Evolutionary conservation across 2,329 filamentous ascomycete species (phyloP).

Genomic region (Diaporthe vaccinii): DNA sequence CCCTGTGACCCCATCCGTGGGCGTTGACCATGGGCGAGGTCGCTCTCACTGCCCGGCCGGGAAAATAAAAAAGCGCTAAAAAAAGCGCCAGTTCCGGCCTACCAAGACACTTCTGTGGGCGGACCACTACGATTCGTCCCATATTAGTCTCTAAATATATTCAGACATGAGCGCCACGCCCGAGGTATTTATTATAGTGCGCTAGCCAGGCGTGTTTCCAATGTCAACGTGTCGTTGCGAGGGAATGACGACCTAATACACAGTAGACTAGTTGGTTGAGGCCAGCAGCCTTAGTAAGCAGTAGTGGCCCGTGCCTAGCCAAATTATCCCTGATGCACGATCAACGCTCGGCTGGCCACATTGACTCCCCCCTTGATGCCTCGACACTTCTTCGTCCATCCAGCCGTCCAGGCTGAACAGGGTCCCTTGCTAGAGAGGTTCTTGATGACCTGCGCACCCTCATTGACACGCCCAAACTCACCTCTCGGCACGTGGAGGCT

Average conservation of each 20-base stretch:
- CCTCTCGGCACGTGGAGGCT: not conserved
- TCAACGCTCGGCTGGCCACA: not conserved
- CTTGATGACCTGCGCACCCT: not conserved
- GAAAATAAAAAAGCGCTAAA: not conserved
- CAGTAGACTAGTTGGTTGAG: not conserved
- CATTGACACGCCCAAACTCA: not conserved
- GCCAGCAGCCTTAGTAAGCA: constrained; percentile 5
- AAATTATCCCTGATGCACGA: not conserved
- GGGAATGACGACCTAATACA: not conserved
- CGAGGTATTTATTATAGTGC: not conserved
- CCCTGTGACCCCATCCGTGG: not conserved
- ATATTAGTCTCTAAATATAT: too few relatives aligned
- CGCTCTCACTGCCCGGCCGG: not conserved
- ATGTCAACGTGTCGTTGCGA: not conserved
- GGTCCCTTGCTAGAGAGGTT: not conserved
- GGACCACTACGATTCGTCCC: not conserved
- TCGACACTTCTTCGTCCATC: not conserved
- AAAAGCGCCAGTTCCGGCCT: too few relatives aligned
- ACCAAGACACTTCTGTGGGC: not conserved
- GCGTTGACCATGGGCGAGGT: not conserved
- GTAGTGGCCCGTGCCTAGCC: constrained; percentile 13
- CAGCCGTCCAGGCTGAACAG: constrained; percentile 12
- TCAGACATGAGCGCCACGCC: not conserved
- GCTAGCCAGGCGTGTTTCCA: not conserved
- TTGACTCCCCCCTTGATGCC: not conserved